Conservation (phyloP, 2,329 filamentous ascomycete species). For the Alternaria triticimaculans region DNA sequence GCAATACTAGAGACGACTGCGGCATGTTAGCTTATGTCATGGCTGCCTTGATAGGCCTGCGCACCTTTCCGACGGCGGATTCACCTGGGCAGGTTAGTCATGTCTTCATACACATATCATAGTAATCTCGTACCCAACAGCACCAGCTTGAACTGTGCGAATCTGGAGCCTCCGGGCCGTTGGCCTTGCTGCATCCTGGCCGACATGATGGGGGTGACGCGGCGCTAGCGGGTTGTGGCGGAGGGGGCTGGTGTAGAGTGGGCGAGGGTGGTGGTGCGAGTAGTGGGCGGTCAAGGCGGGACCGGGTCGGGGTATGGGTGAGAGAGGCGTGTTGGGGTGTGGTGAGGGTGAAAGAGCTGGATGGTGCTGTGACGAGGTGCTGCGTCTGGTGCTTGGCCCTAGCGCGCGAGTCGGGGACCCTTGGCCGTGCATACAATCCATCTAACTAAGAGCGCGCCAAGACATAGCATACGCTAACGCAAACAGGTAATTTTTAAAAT, state of each 20-base stretch:
- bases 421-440: neutral
- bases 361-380: constrained; percentile 22
- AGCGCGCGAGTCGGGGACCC: constrained; percentile 17
- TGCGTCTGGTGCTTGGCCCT: constrained; percentile 10
- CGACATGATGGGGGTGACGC: constrained; percentile 68
- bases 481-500: too few species aligned
- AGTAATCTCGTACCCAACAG: constrained; percentile 75
- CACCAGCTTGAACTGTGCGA: constrained; percentile 99
- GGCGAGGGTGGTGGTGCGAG: neutral
- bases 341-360: constrained; percentile 18
- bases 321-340: constrained; percentile 1
- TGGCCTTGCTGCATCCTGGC: constrained; percentile 78
- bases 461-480: too few species aligned
- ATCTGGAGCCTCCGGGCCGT: constrained; percentile 72
- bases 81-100: constrained; percentile 71
- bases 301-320: neutral
- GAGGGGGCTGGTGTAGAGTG: constrained; percentile 1
- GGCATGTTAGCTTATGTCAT: constrained; percentile 36
- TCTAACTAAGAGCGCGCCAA: too few species aligned
- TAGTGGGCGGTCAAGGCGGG: constrained; percentile 1
- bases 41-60: constrained; percentile 37
- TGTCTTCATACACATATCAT: neutral
- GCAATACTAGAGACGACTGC: constrained; percentile 94
- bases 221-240: constrained; percentile 24
- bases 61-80: constrained; percentile 97